Percentiles rank a stretch among this genome's conserved stretches.
Conservation (phyloP, 1,139 yeast species). For the Lodderomyces parapsilosis region DNA sequence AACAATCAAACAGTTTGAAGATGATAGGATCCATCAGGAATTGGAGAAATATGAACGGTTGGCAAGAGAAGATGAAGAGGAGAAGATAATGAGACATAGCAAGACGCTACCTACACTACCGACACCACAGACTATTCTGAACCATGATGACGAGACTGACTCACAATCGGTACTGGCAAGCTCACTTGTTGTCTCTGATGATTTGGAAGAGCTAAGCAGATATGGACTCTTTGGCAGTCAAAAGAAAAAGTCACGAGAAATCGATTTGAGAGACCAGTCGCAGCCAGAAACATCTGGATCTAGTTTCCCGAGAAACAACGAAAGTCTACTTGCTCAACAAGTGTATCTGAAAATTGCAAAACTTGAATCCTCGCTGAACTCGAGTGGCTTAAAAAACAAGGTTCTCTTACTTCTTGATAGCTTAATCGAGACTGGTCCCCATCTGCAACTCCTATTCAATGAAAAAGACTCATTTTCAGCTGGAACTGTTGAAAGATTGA, state of each 20-base stretch:
- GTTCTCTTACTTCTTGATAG: not conserved
- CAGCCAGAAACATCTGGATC: not conserved
- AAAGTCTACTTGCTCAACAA: not conserved
- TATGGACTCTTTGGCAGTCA: not conserved
- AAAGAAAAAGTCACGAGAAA: not conserved
- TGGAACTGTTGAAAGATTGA: conserved; percentile 32
- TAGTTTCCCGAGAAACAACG: not conserved
- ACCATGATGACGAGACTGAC: not conserved
- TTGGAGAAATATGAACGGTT: conserved; percentile 41
- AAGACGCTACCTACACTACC: conserved; percentile 6
- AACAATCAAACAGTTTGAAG: conserved; percentile 33
- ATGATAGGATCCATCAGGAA: conserved; percentile 43
- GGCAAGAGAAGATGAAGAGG: conserved; percentile 38
- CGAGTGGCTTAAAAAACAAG: not conserved
- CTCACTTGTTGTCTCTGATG: not conserved
- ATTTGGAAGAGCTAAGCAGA: not conserved
- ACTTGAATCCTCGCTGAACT: not conserved
- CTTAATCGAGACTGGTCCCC: not conserved
- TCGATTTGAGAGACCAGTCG: not conserved
- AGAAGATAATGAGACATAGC: conserved; percentile 1
- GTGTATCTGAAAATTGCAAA: not conserved
- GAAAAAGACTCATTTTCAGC: conserved; percentile 23
- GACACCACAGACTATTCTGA: too few relatives aligned
- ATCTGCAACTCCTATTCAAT: not conserved
- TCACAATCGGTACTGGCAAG: not conserved